Base-by-base conservation (phyloP, 495 filamentous ascomycete genomes). In the Xylaria intraflava region DNA sequence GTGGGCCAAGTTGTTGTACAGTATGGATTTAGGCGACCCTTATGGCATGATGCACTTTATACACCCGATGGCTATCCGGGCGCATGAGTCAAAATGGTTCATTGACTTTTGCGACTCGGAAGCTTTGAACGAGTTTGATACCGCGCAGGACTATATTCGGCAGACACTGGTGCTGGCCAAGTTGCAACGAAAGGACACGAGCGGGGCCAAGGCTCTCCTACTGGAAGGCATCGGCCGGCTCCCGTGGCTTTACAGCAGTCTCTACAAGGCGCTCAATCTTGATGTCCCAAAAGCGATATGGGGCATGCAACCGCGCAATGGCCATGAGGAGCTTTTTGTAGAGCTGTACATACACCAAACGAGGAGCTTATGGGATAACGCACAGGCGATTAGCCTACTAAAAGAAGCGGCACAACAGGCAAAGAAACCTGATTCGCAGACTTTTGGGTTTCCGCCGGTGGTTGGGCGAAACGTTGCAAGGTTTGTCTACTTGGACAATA, bases 301-400 rank as follows among this genome's bases (percentile, higher is more conserved):
- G 92, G 91, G 88, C 36, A 76, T 81, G 46, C 75, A 80, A 61
- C 82, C 90, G 20, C 79, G 78, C 3, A 81, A 82, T 6, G 71
- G 79, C 11, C 75, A 79, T n/a, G 87, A 95, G 51, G 79, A 81
- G 45, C 75, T 97, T 10, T 73, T 90, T 49, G 82, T 84, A 2
- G 83, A 88, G 56, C 76, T 96, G 0, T 97, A 96, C 66, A 79
- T 90, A 33, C 71, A 81, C 20, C 81, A 84, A 27, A 80, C 88
- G 2, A 93, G 91, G 62, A 89, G 95, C 61, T 75, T 96, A 14
- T 99, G 94, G 94, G 89, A 88, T 55, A 89, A 85, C 1, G 80
- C 90, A 0, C 83, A 88, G 58, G 79, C 83, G 8, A 80, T 79
- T 0, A 72, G 79, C 24, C 69, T 96, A 4, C 76, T 98, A 1